Evolutionary conservation across 176 grass and related monocot genomes (phyloP).

Genomic region (Cocos nucifera): DNA sequence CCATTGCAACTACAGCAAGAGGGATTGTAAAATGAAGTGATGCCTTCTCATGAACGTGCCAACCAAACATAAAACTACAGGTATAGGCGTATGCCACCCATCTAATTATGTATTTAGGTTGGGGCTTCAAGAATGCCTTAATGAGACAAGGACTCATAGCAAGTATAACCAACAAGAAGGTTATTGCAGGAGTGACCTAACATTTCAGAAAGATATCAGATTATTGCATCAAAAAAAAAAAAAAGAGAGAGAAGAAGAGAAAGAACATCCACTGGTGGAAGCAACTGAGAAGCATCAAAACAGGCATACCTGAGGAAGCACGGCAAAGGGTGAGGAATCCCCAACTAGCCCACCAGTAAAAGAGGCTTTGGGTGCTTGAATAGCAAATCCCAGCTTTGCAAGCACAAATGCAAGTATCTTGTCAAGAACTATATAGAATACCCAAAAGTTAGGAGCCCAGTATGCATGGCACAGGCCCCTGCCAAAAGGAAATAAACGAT

Average conservation of each 20-base stretch:
- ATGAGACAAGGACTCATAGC: slow-evolving; percentile 73
- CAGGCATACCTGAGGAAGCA: slow-evolving; percentile 71
- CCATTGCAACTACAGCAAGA: slow-evolving; percentile 61
- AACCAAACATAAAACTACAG: slow-evolving; percentile 96
- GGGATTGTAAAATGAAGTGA: slow-evolving; percentile 85
- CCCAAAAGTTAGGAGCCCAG: slow-evolving; percentile 92
- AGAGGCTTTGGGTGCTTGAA: slow-evolving; percentile 68
- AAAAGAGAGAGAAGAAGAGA: no score
- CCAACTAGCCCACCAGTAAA: slow-evolving; percentile 84
- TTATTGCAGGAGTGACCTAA: slow-evolving; percentile 71
- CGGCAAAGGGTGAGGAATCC: slow-evolving; percentile 67
- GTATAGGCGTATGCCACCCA: slow-evolving; percentile 71
- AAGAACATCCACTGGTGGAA: not conserved
- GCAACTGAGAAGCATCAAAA: not conserved
- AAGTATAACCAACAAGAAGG: slow-evolving; percentile 70
- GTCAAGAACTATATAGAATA: slow-evolving; percentile 91
- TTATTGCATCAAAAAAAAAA: not conserved
- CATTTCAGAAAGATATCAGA: slow-evolving; percentile 17
- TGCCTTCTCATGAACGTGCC: slow-evolving; percentile 96
- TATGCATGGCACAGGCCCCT: slow-evolving; percentile 91
- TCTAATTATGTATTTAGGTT: slow-evolving; percentile 67
- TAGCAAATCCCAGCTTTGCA: slow-evolving; percentile 56
- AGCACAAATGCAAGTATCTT: slow-evolving; percentile 67
- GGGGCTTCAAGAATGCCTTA: slow-evolving; percentile 66
- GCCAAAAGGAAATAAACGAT: slow-evolving; percentile 84